Conservation (phyloP, 352 stramenopile species). For the Phytophthora pluvialis region DNA sequence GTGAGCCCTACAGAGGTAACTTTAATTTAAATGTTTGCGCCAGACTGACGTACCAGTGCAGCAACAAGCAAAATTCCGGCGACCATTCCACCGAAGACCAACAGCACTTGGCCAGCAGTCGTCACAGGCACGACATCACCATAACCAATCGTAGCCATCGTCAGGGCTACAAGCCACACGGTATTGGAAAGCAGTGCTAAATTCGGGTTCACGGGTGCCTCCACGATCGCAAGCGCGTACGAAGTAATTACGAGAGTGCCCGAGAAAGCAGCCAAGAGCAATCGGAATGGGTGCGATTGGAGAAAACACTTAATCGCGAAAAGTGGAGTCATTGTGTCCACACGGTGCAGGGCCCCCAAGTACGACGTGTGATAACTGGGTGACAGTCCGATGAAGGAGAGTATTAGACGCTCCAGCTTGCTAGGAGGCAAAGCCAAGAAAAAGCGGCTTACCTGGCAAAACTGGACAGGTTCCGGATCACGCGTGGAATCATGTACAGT, state of each 20-base stretch:
- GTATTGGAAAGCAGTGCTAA: slow-evolving; percentile 65
- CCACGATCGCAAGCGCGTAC: slow-evolving; percentile 73
- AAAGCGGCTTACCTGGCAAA: slow-evolving; percentile 60
- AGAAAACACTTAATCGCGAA: slow-evolving; percentile 87
- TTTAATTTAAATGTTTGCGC: neutral
- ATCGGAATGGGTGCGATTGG: slow-evolving; percentile 66
- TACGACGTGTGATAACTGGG: slow-evolving; percentile 79
- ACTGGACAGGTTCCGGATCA: slow-evolving; percentile 79
- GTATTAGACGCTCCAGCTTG: neutral
- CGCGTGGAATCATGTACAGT: slow-evolving; percentile 79
- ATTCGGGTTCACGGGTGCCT: slow-evolving; percentile 67
- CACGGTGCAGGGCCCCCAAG: slow-evolving; percentile 71
- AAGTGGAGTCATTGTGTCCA: slow-evolving; percentile 79
- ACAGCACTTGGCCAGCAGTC: slow-evolving; percentile 56
- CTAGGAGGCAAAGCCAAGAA: neutral
- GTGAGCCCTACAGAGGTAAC: neutral
- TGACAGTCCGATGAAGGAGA: neutral
- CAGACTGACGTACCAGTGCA: slow-evolving; percentile 52
- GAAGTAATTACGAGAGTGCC: slow-evolving; percentile 57
- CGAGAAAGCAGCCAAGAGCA: slow-evolving; percentile 53
- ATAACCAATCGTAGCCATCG: slow-evolving; percentile 82
- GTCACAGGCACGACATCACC: slow-evolving; percentile 68
- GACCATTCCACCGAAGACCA: slow-evolving; percentile 74
- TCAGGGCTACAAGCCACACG: slow-evolving; percentile 75
- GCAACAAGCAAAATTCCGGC: slow-evolving; percentile 73